phyloP scores from a whole-genome alignment of 345 rosid genomes.

The Salix suchowensis region DNA sequence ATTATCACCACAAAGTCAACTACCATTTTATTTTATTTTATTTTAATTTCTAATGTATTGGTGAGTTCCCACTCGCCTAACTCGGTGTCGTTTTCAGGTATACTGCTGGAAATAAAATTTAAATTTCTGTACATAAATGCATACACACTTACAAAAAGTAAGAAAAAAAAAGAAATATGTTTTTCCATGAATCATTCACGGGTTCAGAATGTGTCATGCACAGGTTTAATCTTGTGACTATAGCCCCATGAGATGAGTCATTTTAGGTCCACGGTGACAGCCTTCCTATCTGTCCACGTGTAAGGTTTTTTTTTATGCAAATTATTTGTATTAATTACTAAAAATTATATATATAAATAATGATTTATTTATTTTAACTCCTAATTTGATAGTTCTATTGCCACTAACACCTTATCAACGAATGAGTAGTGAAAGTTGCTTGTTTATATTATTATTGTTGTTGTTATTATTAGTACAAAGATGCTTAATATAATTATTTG shows the following conservation, averaged over 20 bases:
- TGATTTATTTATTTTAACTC: not conserved
- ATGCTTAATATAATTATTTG: not conserved
- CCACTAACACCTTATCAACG: not conserved
- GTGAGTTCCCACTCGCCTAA: conserved; percentile 39
- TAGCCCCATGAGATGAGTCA: conserved; percentile 2
- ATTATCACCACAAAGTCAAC: conserved; percentile 22
- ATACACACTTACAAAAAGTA: not conserved
- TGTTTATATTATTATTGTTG: not conserved
- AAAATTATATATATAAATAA: too few species aligned
- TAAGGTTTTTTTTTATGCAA: not conserved
- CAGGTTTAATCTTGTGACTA: not conserved
- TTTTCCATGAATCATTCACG: conserved; percentile 10
- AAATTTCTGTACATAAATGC: not conserved
- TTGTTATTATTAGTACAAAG: not conserved
- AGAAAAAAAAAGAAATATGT: not conserved
- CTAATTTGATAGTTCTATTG: not conserved
- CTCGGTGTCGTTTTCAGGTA: conserved; percentile 19
- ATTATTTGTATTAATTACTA: not conserved
- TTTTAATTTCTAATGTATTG: conserved; percentile 7
- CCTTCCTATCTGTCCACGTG: not conserved
- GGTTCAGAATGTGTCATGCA: conserved; percentile 4
- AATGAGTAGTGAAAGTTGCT: too few species aligned
- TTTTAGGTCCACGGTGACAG: not conserved
- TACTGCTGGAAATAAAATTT: not conserved
- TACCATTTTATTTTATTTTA: conserved; percentile 8